A percentile compares a stretch with the other conserved stretches of the same genome.
Evolutionary conservation across 2,329 filamentous ascomycete genomes (phyloP).

Genomic region (Pyricularia pennisetigena): DNA sequence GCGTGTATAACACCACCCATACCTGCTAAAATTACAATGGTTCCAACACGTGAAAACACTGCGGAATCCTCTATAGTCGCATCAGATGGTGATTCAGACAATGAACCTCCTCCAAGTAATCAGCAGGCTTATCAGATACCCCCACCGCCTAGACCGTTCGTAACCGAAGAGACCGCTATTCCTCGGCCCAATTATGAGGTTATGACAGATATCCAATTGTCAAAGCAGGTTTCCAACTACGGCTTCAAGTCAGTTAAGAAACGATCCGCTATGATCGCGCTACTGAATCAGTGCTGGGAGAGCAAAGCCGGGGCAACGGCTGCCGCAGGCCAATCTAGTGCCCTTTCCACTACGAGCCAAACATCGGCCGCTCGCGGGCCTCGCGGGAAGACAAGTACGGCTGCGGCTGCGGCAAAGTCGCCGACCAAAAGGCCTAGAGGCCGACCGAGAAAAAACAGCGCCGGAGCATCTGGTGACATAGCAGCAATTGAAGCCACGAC

Average conservation of each 20-base stretch:
- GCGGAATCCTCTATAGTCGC: neutral
- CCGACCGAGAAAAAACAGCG: conserved; percentile 27
- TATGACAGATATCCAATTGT: conserved; percentile 53
- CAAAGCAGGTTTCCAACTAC: conserved; percentile 51
- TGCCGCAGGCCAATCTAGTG: neutral
- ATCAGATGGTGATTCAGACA: conserved; percentile 2
- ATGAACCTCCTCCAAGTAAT: conserved; percentile 21
- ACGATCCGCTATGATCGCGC: conserved; percentile 57
- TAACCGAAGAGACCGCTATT: conserved; percentile 4
- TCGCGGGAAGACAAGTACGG: conserved; percentile 8
- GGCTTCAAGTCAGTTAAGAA: conserved; percentile 66
- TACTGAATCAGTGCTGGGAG: conserved; percentile 63
- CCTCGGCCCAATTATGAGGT: conserved; percentile 46
- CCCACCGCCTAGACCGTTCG: conserved; percentile 3
- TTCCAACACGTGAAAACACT: neutral
- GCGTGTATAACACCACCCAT: neutral
- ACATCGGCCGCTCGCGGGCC: conserved; percentile 6
- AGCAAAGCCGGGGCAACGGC: conserved; percentile 32
- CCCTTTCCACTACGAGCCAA: conserved; percentile 11
- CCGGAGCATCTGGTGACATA: conserved; percentile 4
- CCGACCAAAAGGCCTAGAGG: conserved; percentile 27
- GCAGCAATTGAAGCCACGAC: neutral
- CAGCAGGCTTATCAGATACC: conserved; percentile 16
- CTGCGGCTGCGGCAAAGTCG: conserved; percentile 11
- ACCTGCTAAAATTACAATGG: neutral